phyloP scores from a whole-genome alignment of 2,329 filamentous ascomycete genomes.

The Trichoderma breve region DNA sequence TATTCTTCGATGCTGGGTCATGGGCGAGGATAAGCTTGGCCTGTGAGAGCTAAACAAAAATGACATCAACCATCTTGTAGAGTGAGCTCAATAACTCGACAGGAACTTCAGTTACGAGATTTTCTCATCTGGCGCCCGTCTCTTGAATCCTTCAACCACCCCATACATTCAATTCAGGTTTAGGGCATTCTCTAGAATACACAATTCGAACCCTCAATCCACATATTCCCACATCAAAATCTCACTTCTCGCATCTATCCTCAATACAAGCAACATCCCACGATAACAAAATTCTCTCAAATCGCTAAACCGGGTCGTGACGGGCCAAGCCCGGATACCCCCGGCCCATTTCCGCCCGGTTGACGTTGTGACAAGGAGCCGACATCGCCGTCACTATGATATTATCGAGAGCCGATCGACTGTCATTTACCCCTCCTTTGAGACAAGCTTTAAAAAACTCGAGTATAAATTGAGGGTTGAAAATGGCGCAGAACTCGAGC shows the following conservation, averaged over 20 bases:
- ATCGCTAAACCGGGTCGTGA: slow-evolving; percentile 2
- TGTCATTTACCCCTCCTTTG: slow-evolving; percentile 18
- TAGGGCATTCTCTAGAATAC: neutral
- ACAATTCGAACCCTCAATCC: neutral
- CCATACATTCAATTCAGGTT: neutral
- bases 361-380: neutral
- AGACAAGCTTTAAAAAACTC: neutral
- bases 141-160: neutral
- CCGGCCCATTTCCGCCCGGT: slow-evolving; percentile 8
- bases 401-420: slow-evolving; percentile 14
- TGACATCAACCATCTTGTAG: neutral
- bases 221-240: neutral
- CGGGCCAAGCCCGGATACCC: slow-evolving; percentile 21
- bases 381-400: slow-evolving; percentile 21
- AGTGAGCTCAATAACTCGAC: neutral
- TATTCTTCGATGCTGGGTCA: neutral
- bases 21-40: neutral
- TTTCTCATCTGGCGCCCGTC: neutral
- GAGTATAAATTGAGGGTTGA: slow-evolving; percentile 12
- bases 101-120: neutral
- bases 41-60: neutral
- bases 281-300: slow-evolving; percentile 2
- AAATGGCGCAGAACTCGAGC: neutral
- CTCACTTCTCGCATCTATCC: neutral
- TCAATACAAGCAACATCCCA: neutral